phyloP scores from a whole-genome alignment of 371 early-diverging fungal species.

The Nematocida ausubeli region DNA sequence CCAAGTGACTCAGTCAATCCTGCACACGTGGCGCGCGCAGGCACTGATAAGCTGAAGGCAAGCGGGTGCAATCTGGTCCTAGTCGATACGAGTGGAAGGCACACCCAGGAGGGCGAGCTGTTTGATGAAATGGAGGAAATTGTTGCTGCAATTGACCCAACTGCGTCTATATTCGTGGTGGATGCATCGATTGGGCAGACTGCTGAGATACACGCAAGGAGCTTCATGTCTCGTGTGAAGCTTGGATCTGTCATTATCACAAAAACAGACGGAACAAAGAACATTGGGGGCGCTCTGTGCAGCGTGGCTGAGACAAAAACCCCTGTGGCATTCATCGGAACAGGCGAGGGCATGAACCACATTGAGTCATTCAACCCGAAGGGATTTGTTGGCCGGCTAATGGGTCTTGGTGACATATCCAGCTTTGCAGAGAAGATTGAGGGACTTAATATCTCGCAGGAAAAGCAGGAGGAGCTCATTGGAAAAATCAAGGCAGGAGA shows the following conservation, averaged over 20 bases:
- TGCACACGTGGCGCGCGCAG: slow-evolving; percentile 83
- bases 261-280: slow-evolving; percentile 97
- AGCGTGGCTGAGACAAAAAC: slow-evolving; percentile 94
- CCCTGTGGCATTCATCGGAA: slow-evolving; percentile 94
- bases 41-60: slow-evolving; percentile 86
- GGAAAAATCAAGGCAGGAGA: slow-evolving; percentile 80
- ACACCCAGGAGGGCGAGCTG: slow-evolving; percentile 90
- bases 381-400: slow-evolving; percentile 86
- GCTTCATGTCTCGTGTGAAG: slow-evolving; percentile 88
- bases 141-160: slow-evolving; percentile 76
- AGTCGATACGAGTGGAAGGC: slow-evolving; percentile 96
- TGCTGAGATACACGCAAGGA: slow-evolving; percentile 87
- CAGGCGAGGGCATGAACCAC: slow-evolving; percentile 93
- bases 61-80: slow-evolving; percentile 94
- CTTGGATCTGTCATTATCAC: slow-evolving; percentile 95
- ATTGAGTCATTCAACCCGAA: slow-evolving; percentile 86
- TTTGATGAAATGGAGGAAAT: slow-evolving; percentile 98
- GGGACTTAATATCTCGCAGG: slow-evolving; percentile 80
- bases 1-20: slow-evolving; percentile 88
- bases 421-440: slow-evolving; percentile 86
- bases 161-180: slow-evolving; percentile 93
- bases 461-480: slow-evolving; percentile 79
- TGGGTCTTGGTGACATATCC: slow-evolving; percentile 87
- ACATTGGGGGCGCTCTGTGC: slow-evolving; percentile 97
- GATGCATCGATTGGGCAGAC: slow-evolving; percentile 98